Evolutionary conservation across 768 basidiomycete species (phyloP).

Genomic region (Tubosaeta brunneosetosa): DNA sequence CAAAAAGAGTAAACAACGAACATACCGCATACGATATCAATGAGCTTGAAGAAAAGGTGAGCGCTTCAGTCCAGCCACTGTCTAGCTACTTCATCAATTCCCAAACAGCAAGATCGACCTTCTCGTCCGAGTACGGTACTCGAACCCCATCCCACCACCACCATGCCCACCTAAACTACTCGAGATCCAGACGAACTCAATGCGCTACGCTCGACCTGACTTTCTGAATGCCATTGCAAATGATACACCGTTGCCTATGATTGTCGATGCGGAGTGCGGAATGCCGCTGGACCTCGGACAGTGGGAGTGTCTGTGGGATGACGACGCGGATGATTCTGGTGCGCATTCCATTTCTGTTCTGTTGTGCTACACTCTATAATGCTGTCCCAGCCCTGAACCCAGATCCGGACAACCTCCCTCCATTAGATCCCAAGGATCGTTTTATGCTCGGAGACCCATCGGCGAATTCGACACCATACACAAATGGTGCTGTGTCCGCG

Average conservation of each 20-base stretch:
- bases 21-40: conserved; percentile 16
- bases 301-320: conserved; percentile 82
- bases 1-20: conserved; percentile 5
- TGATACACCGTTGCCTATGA: conserved; percentile 86
- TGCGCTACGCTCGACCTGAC: conserved; percentile 82
- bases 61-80: not conserved
- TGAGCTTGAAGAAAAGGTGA: conserved; percentile 59
- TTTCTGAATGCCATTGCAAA: conserved; percentile 78
- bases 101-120: conserved; percentile 76
- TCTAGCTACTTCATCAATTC: not conserved
- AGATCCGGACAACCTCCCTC: conserved; percentile 50
- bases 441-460: conserved; percentile 70
- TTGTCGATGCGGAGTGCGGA: conserved; percentile 93
- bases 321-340: conserved; percentile 69
- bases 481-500: conserved; percentile 34
- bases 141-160: conserved; percentile 90
- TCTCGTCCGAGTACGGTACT: conserved; percentile 87
- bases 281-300: conserved; percentile 90
- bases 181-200: conserved; percentile 84
- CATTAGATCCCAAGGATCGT: conserved; percentile 70
- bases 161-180: conserved; percentile 96
- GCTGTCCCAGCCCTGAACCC: conserved; percentile 58
- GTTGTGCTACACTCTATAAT: not conserved
- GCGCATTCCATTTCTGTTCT: conserved; percentile 16
- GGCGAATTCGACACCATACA: conserved; percentile 38